A percentile compares a stretch with the other conserved stretches of the same genome.
Conservation (phyloP, 495 filamentous ascomycete species). For the Lophium mytilinum region DNA sequence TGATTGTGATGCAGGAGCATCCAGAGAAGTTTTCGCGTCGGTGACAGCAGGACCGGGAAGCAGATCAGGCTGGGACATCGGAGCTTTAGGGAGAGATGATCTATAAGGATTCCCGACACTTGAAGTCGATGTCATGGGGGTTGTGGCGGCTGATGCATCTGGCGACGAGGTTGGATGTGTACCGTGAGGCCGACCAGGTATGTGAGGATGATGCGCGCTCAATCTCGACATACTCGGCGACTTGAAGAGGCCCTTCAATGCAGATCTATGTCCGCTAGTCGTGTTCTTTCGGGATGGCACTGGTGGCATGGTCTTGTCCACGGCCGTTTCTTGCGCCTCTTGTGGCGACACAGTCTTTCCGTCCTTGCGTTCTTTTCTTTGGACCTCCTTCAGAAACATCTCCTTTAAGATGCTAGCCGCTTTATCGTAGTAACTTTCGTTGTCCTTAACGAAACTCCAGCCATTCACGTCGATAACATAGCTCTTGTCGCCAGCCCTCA, state of each 20-base stretch:
- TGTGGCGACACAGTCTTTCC: constrained; percentile 7
- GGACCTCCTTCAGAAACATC: constrained; percentile 73
- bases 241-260: constrained; percentile 45
- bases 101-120: constrained; percentile 36
- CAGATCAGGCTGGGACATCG: constrained; percentile 19
- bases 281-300: constrained; percentile 34
- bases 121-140: constrained; percentile 46
- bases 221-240: constrained; percentile 59
- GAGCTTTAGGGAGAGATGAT: constrained; percentile 1
- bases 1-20: constrained; percentile 17
- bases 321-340: constrained; percentile 19
- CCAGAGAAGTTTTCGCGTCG: constrained; percentile 1
- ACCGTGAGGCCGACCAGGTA: constrained; percentile 29
- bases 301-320: neutral
- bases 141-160: constrained; percentile 37
- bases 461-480: constrained; percentile 99
- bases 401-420: constrained; percentile 77
- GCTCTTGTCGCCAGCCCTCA: constrained; percentile 78
- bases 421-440: constrained; percentile 95
- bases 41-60: constrained; percentile 6
- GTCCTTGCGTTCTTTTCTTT: constrained; percentile 41
- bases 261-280: constrained; percentile 33
- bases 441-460: constrained; percentile 99
- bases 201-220: constrained; percentile 38
- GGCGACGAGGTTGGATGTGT: constrained; percentile 29